These are phyloP conservation scores for Phalaenopsis aphrodite DNA, from an alignment of 106 monocot species.

Conservation along the genomic window DNA sequence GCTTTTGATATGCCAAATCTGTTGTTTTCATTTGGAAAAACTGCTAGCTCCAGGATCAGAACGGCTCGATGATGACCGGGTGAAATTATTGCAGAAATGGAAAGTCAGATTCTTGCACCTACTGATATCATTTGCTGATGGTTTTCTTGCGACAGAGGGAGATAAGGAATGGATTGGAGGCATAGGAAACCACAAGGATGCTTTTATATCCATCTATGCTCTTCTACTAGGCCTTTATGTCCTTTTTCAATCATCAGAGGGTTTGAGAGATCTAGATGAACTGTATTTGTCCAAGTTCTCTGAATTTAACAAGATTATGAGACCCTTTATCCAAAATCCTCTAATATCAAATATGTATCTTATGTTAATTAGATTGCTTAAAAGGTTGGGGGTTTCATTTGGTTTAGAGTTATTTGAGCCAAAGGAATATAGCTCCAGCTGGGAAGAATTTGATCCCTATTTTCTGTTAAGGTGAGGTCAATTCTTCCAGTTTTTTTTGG, in stretches of 20 bases:
- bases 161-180: slow-evolving; percentile 85
- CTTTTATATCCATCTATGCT: slow-evolving; percentile 62
- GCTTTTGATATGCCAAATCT: slow-evolving; percentile 86
- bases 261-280: slow-evolving; percentile 6
- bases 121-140: slow-evolving; percentile 35
- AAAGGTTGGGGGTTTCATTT: slow-evolving; percentile 14
- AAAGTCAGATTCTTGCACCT: slow-evolving; percentile 41
- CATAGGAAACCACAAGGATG: slow-evolving; percentile 91
- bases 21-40: slow-evolving; percentile 70
- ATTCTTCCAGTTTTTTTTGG: neutral
- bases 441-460: slow-evolving; percentile 75
- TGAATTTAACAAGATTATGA: slow-evolving; percentile 28
- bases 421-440: slow-evolving; percentile 14
- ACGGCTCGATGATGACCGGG: neutral
- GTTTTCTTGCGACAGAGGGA: slow-evolving; percentile 29
- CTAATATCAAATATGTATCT: slow-evolving; percentile 61
- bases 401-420: neutral
- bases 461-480: slow-evolving; percentile 59
- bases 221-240: slow-evolving; percentile 71
- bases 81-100: slow-evolving; percentile 37
- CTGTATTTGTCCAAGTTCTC: slow-evolving; percentile 26
- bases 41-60: slow-evolving; percentile 17
- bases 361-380: slow-evolving; percentile 34
- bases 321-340: slow-evolving; percentile 78
- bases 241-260: slow-evolving; percentile 24